These are phyloP conservation scores for Dioscorea cayenensis DNA, from an alignment of 116 monocot genomes.

Conservation along the genomic window DNA sequence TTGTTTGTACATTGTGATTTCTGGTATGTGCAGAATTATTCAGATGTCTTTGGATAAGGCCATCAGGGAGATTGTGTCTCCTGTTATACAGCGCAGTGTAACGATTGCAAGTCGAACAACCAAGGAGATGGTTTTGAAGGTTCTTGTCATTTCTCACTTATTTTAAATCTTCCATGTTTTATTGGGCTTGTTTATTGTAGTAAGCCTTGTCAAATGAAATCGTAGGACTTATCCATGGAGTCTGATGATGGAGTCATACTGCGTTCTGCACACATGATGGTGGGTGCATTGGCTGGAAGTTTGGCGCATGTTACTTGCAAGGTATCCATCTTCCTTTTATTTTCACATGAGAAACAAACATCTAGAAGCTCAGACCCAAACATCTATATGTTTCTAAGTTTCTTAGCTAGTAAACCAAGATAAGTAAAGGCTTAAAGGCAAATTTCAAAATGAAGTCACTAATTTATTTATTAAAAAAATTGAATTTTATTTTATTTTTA, in stretches of 20 bases:
- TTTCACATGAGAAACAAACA: not conserved
- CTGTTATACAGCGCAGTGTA: conserved; percentile 95
- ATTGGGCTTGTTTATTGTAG: not conserved
- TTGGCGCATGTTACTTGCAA: conserved; percentile 99
- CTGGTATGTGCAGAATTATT: not conserved
- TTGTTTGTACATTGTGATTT: not conserved
- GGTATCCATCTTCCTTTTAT: conserved; percentile 29
- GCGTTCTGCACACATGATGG: conserved; percentile 81
- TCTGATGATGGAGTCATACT: conserved; percentile 65
- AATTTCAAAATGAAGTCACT: too few species aligned
- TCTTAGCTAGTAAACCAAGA: too few species aligned
- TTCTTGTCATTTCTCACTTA: conserved; percentile 9
- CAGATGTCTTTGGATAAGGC: conserved; percentile 76
- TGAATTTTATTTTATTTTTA: too few species aligned
- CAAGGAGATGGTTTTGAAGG: conserved; percentile 92
- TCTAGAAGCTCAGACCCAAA: not conserved
- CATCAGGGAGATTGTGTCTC: conserved; percentile 65
- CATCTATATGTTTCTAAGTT: too few species aligned
- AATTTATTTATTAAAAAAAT: too few species aligned
- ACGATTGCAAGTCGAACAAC: conserved; percentile 87
- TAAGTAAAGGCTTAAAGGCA: too few species aligned
- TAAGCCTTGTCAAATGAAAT: not conserved
- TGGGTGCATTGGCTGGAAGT: conserved; percentile 86
- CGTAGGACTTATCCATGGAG: conserved; percentile 86
- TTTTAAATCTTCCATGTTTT: not conserved